Percentiles rank a stretch among this genome's conserved stretches.
Evolutionary conservation across 2,329 filamentous ascomycete genomes (phyloP).

Genomic region (Fusarium sp.): DNA sequence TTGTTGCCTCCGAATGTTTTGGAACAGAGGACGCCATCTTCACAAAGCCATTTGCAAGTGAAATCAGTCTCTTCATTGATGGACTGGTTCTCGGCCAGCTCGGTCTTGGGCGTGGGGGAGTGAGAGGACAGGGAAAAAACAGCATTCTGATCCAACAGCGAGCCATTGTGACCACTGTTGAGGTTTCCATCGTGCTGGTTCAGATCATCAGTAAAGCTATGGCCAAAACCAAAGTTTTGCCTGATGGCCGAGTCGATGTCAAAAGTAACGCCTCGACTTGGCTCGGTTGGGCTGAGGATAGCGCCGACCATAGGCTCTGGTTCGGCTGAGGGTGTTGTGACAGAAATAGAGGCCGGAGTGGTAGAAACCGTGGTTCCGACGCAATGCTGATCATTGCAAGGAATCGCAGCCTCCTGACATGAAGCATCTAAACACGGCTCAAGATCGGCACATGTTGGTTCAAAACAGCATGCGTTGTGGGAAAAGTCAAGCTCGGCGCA

Average conservation of each 20-base stretch:
- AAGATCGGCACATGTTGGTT: slow-evolving; percentile 48
- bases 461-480: slow-evolving; percentile 44
- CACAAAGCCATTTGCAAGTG: slow-evolving; percentile 50
- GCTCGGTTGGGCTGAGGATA: slow-evolving; percentile 32
- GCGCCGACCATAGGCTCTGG: slow-evolving; percentile 37
- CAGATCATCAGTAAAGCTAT: slow-evolving; percentile 17
- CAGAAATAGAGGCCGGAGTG: slow-evolving; percentile 45
- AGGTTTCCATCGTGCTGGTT: slow-evolving; percentile 19
- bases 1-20: slow-evolving; percentile 57
- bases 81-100: slow-evolving; percentile 26
- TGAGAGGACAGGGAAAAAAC: slow-evolving; percentile 8
- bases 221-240: slow-evolving; percentile 21
- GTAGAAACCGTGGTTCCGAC: slow-evolving; percentile 43
- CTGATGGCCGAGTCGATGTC: slow-evolving; percentile 25
- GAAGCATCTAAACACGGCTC: slow-evolving; percentile 54
- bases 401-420: slow-evolving; percentile 46
- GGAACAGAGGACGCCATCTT: slow-evolving; percentile 47
- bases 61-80: slow-evolving; percentile 43
- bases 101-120: slow-evolving; percentile 22
- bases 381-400: slow-evolving; percentile 53
- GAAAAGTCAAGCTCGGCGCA: slow-evolving; percentile 46
- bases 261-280: slow-evolving; percentile 14
- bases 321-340: slow-evolving; percentile 47
- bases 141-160: slow-evolving; percentile 4
- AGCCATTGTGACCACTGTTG: slow-evolving; percentile 1